Conservation (phyloP, 163 green algal species). For the Volvox carteri region DNA sequence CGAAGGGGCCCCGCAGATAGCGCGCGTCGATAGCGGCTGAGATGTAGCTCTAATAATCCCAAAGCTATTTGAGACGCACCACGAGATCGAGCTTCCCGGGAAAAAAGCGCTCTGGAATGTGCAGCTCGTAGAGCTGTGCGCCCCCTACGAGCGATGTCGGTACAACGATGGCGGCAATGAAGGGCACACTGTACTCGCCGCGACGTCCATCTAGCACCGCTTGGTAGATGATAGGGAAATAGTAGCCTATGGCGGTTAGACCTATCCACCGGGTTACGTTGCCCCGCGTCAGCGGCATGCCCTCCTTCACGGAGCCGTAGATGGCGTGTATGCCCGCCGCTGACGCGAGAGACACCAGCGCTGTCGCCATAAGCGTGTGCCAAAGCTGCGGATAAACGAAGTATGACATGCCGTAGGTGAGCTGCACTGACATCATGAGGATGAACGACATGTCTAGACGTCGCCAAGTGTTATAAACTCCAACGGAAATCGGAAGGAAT, state of each 20-base stretch:
- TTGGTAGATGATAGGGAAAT: slow-evolving; percentile 10
- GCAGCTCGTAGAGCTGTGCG: slow-evolving; percentile 11
- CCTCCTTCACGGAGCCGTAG: neutral
- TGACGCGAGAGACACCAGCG: neutral
- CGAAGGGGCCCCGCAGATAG: too few species aligned
- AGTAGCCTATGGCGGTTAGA: slow-evolving; percentile 14
- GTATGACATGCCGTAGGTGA: slow-evolving; percentile 26
- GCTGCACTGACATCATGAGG: slow-evolving; percentile 18
- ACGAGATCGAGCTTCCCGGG: slow-evolving; percentile 7
- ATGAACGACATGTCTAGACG: slow-evolving; percentile 33
- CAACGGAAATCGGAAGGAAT: slow-evolving; percentile 3
- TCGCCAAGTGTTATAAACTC: slow-evolving; percentile 25
- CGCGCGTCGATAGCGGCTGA: too few species aligned
- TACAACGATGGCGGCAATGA: slow-evolving; percentile 3
- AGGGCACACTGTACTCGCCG: slow-evolving; percentile 16
- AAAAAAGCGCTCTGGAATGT: slow-evolving; percentile 22
- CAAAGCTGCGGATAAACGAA: neutral
- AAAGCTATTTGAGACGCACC: too few species aligned
- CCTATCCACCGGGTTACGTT: slow-evolving; percentile 15
- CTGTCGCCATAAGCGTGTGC: neutral
- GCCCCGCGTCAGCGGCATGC: neutral
- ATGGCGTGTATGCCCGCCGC: neutral
- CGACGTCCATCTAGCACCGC: slow-evolving; percentile 3
- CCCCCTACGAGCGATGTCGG: neutral
- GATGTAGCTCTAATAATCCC: too few species aligned